Conservation (phyloP, 352 stramenopile genomes). For the Phytophthora pluvialis region DNA sequence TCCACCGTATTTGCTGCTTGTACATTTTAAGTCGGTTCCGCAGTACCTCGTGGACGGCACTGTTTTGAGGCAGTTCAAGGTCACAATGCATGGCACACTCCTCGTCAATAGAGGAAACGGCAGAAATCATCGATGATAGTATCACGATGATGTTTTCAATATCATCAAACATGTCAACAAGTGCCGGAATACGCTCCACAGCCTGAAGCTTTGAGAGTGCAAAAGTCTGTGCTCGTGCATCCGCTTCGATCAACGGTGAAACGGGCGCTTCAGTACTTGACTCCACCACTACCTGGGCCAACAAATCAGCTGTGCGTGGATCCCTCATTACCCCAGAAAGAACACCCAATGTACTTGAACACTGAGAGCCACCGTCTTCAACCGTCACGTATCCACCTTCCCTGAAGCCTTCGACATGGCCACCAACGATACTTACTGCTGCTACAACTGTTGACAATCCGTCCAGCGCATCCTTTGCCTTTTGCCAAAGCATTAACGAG, state of each 20-base stretch:
- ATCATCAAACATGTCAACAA: slow-evolving; percentile 83
- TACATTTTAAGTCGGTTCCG: slow-evolving; percentile 65
- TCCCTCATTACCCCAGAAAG: slow-evolving; percentile 52
- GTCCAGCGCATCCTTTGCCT: slow-evolving; percentile 77
- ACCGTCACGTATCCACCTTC: slow-evolving; percentile 70
- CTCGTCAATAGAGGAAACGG: slow-evolving; percentile 31
- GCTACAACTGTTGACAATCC: slow-evolving; percentile 60
- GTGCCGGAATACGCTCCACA: slow-evolving; percentile 74
- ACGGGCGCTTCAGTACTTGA: slow-evolving; percentile 12
- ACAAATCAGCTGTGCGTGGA: slow-evolving; percentile 41
- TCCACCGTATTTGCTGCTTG: slow-evolving; percentile 85
- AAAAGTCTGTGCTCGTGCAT: slow-evolving; percentile 34
- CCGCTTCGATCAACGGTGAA: slow-evolving; percentile 23
- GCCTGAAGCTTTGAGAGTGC: slow-evolving; percentile 62
- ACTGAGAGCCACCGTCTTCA: slow-evolving; percentile 49
- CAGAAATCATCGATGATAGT: slow-evolving; percentile 60
- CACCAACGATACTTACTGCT: slow-evolving; percentile 74
- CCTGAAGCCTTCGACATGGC: slow-evolving; percentile 70
- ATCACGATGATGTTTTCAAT: slow-evolving; percentile 59
- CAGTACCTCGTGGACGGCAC: slow-evolving; percentile 62
- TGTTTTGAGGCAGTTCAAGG: slow-evolving; percentile 71
- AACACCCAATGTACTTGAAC: slow-evolving; percentile 26
- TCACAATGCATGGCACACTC: slow-evolving; percentile 44
- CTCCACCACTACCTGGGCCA: slow-evolving; percentile 40
- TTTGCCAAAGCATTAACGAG: slow-evolving; percentile 71